Evolutionary conservation across 1,139 yeast genomes (phyloP).

Genomic region (Geotrichum candidum): DNA sequence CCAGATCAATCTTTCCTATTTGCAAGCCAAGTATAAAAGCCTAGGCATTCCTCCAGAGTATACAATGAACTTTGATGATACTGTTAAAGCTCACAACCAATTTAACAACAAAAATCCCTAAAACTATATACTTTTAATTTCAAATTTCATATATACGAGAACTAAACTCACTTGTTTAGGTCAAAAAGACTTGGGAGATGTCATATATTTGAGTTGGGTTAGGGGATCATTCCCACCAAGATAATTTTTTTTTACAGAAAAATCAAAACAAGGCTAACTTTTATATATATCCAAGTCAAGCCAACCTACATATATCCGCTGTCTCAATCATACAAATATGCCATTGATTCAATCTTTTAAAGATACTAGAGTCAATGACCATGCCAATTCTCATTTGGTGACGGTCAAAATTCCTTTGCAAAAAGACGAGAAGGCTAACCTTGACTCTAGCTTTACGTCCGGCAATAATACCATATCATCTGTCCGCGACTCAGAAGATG

Average conservation of each 20-base stretch:
- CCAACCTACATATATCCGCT: background rate
- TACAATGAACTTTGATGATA: conserved; percentile 42
- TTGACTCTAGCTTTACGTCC: background rate
- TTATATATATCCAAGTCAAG: background rate
- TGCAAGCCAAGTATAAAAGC: conserved; percentile 43
- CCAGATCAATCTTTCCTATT: conserved; percentile 48
- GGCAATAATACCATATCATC: background rate
- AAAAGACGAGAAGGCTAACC: background rate
- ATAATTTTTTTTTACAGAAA: background rate
- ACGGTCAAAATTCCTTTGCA: background rate
- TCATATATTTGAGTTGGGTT: background rate
- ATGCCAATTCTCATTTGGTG: background rate
- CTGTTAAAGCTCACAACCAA: conserved; percentile 44
- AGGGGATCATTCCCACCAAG: background rate
- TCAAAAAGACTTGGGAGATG: too few relatives aligned
- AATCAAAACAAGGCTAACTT: background rate
- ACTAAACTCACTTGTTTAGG: too few relatives aligned
- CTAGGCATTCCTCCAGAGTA: conserved; percentile 48
- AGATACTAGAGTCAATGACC: background rate
- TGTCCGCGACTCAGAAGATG: background rate
- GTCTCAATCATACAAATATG: background rate
- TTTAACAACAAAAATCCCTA: conserved; percentile 39
- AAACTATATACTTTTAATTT: too few relatives aligned
- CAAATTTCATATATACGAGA: too few relatives aligned
- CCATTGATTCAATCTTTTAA: background rate